Percentiles rank a stretch among this genome's conserved stretches.
These are phyloP conservation scores for Echinochloa phyllopogon DNA, from an alignment of 176 grass and related monocot genomes.

Conservation along the genomic window DNA sequence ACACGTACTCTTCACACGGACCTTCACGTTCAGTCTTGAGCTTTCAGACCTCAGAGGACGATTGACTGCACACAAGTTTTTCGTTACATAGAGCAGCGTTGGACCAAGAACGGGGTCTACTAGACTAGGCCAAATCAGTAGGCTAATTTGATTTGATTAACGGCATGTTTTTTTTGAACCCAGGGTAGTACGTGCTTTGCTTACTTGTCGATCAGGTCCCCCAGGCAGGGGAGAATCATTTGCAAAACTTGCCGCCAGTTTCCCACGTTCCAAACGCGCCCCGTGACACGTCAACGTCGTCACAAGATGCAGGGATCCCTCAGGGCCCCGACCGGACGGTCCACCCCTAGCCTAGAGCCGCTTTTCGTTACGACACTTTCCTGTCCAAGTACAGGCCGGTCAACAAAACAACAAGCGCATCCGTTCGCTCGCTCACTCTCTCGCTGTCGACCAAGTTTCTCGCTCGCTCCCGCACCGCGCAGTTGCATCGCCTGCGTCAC, in stretches of 20 bases:
- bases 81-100: no score
- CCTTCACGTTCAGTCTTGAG: not conserved
- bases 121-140: no score
- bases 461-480: not conserved
- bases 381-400: not conserved
- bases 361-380: conserved; percentile 5
- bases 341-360: not conserved
- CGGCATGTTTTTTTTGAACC: no score
- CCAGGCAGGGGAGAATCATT: no score
- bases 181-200: no score
- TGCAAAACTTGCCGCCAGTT: not conserved
- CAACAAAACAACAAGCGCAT: not conserved
- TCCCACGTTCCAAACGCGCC: not conserved
- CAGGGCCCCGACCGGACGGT: not conserved
- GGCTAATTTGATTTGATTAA: no score
- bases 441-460: not conserved
- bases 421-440: no score
- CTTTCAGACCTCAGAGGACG: not conserved
- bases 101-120: no score
- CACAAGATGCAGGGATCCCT: not conserved
- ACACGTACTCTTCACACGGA: not conserved
- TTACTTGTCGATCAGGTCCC: no score
- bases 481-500: no score
- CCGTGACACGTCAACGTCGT: not conserved
- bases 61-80: not conserved